Conservation (phyloP, 2,329 filamentous ascomycete species). For the Cordyceps fumosorosea region DNA sequence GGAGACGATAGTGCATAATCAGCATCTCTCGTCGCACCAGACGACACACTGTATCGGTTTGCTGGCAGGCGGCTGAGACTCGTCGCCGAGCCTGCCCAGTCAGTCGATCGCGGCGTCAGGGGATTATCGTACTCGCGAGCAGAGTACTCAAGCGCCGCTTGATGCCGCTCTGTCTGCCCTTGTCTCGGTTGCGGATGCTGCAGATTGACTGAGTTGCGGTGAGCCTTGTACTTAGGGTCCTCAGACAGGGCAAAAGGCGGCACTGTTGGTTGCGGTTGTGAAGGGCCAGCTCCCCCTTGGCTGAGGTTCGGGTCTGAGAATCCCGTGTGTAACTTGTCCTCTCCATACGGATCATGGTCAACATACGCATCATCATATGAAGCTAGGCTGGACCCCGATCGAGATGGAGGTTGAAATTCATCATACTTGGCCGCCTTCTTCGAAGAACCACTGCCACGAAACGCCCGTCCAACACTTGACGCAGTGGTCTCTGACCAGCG, state of each 20-base stretch:
- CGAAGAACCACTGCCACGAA: slow-evolving; percentile 57
- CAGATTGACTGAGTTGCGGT: slow-evolving; percentile 72
- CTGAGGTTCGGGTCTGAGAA: slow-evolving; percentile 47
- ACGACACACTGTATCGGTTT: slow-evolving; percentile 42
- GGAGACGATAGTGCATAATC: slow-evolving; percentile 43
- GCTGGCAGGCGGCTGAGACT: slow-evolving; percentile 48
- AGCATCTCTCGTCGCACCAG: slow-evolving; percentile 25
- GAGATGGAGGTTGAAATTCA: slow-evolving; percentile 55
- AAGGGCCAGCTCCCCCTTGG: slow-evolving; percentile 13
- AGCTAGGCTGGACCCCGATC: slow-evolving; percentile 69
- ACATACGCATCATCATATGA: slow-evolving; percentile 57
- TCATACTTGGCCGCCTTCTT: slow-evolving; percentile 55
- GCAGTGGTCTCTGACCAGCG: slow-evolving; percentile 96
- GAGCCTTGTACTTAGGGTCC: slow-evolving; percentile 75
- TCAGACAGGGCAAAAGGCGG: slow-evolving; percentile 29
- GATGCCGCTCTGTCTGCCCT: slow-evolving; percentile 67
- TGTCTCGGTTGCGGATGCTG: slow-evolving; percentile 73
- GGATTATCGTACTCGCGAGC: slow-evolving; percentile 61
- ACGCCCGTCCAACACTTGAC: slow-evolving; percentile 74
- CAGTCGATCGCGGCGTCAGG: slow-evolving; percentile 52
- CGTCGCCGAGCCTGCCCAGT: slow-evolving; percentile 56
- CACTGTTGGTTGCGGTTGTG: background rate
- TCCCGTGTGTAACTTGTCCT: slow-evolving; percentile 54
- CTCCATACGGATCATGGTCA: slow-evolving; percentile 47
- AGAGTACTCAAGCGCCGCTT: slow-evolving; percentile 65